A percentile compares a stretch with the other conserved stretches of the same genome.
phyloP scores from a whole-genome alignment of 768 basidiomycete genomes.

The Ramaria rubella region DNA sequence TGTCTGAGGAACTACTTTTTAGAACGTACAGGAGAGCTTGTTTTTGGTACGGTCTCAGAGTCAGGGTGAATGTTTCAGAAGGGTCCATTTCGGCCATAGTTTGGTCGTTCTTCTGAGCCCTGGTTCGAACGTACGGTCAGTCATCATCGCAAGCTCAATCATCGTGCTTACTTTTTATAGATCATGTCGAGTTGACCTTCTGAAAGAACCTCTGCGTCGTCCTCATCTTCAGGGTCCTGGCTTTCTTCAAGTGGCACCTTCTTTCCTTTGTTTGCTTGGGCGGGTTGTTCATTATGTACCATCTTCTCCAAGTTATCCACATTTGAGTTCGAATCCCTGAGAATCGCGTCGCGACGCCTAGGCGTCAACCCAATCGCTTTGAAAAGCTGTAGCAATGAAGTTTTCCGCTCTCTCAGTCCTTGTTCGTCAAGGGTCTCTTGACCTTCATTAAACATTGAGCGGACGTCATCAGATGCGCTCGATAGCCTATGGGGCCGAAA shows the following conservation, averaged over 20 bases:
- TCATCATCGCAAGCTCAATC: background rate
- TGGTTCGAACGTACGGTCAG: constrained; percentile 25
- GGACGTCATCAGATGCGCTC: constrained; percentile 27
- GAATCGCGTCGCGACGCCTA: constrained; percentile 32
- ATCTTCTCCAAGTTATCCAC: constrained; percentile 38
- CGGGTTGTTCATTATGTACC: constrained; percentile 20
- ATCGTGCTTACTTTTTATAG: constrained; percentile 60
- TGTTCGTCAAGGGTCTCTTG: constrained; percentile 76
- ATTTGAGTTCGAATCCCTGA: constrained; percentile 27
- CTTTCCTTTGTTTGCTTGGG: constrained; percentile 18
- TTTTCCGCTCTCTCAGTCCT: constrained; percentile 72
- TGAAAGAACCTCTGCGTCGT: constrained; percentile 68
- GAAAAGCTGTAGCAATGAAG: constrained; percentile 66
- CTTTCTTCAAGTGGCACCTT: constrained; percentile 57
- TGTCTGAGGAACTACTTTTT: no score
- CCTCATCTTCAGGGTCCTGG: constrained; percentile 77
- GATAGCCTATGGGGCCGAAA: constrained; percentile 41
- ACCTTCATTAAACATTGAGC: constrained; percentile 61
- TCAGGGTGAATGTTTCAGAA: constrained; percentile 64
- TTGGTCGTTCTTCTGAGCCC: constrained; percentile 79
- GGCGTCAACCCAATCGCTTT: constrained; percentile 67
- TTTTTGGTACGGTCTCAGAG: constrained; percentile 83
- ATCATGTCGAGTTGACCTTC: constrained; percentile 78
- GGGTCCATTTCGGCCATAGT: constrained; percentile 79
- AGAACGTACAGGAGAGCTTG: constrained; percentile 71